Conservation (phyloP, 163 green algal genomes). For the Prototheca cutis region DNA sequence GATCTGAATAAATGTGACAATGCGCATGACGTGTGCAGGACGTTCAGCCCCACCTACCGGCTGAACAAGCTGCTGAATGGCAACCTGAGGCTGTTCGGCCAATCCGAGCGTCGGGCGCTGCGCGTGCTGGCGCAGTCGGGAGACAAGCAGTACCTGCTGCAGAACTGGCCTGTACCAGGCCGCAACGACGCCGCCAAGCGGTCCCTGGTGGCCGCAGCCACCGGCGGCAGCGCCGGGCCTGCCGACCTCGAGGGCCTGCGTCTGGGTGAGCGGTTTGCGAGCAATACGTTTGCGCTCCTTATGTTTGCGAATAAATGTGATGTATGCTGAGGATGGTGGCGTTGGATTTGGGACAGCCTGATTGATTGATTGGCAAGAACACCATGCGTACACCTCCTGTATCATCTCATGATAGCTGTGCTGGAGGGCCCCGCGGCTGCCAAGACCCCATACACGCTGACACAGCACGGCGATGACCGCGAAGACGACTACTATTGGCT, state of each 20-base stretch:
- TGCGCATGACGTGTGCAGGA: neutral
- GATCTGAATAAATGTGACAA: neutral
- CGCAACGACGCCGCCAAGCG: slow-evolving; percentile 21
- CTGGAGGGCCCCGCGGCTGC: slow-evolving; percentile 37
- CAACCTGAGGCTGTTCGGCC: slow-evolving; percentile 25
- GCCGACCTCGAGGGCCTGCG: slow-evolving; percentile 28
- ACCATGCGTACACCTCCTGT: neutral
- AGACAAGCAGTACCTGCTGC: slow-evolving; percentile 9
- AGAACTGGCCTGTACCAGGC: slow-evolving; percentile 18
- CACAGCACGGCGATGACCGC: slow-evolving; percentile 28
- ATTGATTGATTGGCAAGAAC: neutral
- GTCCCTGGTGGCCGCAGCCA: slow-evolving; percentile 10
- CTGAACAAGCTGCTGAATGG: slow-evolving; percentile 24
- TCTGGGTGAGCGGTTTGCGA: slow-evolving; percentile 17
- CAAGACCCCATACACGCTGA: slow-evolving; percentile 31
- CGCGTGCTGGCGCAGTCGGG: neutral
- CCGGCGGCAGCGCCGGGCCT: neutral
- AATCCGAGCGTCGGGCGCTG: slow-evolving; percentile 1
- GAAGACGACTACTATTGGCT: slow-evolving; percentile 75
- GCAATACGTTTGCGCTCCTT: neutral
- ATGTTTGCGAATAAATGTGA: too few species aligned
- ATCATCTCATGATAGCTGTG: slow-evolving; percentile 6
- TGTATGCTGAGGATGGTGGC: too few species aligned
- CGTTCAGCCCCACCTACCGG: slow-evolving; percentile 1
- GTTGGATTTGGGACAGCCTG: neutral